Base-by-base conservation (phyloP, 2,329 filamentous ascomycete species). In the Alternaria metachromatica region DNA sequence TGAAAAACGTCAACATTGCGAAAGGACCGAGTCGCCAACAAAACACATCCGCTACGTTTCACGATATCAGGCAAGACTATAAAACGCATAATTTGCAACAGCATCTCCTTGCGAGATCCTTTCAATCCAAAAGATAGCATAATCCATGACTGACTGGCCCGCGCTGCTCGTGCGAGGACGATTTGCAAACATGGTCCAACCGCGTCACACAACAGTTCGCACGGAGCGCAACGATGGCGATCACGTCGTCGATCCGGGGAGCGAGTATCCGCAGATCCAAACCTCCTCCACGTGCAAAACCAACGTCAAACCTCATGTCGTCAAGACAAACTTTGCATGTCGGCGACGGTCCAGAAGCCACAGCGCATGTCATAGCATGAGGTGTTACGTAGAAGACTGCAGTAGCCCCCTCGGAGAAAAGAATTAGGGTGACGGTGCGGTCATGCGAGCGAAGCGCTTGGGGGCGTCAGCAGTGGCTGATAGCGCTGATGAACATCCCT, bases 241-340 rank as follows among this genome's bases (percentile, higher is more conserved):
- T 70, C 64, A 66, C 23, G 66, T 54, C 28, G 66, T 58, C 55
- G 61, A 68, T 68, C 64, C 33, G 58, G 62, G 60, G 58, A 55
- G 28, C 21, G 18, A 37, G 23, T 28, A 12, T 41, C 50, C 25
- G 41, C 58, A 43, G 49, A 53, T 53, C 13, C 13, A 53, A 41
- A 33, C 18, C 45, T 51, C 28, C 3, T 41, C 37, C 37, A 41
- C 37, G 37, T 50, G 6, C 44, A 43, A 20, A 18, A 43, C 8
- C 28, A 44, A 21, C 55, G 23, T 12, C 43, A 58, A 45, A 28
- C 21, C 49, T 44, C 51, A 23, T 58, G 60, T 61, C 57, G 44
- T 56, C 48, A 58, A 53, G 11, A 23, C 37, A 37, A 20, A 33
- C 21, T 49, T 21, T 58, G 10, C 20, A 3, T 21, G 45, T 46